phyloP scores from a whole-genome alignment of 129 eudicot genomes.

The Sambucus nigra region DNA sequence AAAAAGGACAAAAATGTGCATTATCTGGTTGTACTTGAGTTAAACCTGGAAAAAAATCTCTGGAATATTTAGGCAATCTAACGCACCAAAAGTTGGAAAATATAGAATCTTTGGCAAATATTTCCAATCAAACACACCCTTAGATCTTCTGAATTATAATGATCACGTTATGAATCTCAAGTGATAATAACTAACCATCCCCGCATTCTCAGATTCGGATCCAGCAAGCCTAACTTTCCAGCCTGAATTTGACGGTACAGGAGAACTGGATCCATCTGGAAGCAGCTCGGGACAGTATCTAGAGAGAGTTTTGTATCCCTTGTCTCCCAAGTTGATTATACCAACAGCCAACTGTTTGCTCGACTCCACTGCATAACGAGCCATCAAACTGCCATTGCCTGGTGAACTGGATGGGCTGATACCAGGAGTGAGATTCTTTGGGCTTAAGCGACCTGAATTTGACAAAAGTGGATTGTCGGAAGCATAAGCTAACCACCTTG shows the following conservation, averaged over 20 bases:
- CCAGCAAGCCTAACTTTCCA: conserved; percentile 43
- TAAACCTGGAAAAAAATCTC: too few species aligned
- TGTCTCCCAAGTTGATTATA: conserved; percentile 40
- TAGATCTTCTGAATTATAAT: background rate
- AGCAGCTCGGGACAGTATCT: conserved; percentile 77
- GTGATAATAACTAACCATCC: conserved; percentile 54
- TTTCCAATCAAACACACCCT: too few species aligned
- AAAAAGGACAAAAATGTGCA: too few species aligned
- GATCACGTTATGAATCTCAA: background rate
- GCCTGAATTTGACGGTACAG: conserved; percentile 29
- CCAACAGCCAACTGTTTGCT: conserved; percentile 51
- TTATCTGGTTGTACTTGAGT: too few species aligned
- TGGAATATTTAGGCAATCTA: too few species aligned
- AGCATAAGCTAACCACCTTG: conserved; percentile 54
- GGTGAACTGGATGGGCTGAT: conserved; percentile 45
- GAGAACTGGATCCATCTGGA: conserved; percentile 49
- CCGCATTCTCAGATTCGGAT: conserved; percentile 38
- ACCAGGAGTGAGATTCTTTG: conserved; percentile 37
- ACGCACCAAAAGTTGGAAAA: too few species aligned
- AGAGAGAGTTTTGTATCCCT: conserved; percentile 37
- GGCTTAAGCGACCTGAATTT: conserved; percentile 42
- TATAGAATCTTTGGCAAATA: too few species aligned
- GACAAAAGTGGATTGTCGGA: conserved; percentile 33
- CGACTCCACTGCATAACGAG: conserved; percentile 58
- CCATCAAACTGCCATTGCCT: conserved; percentile 37